Base-by-base conservation (phyloP, 371 early-diverging fungal genomes). In the Dentiscutata heterogama region DNA sequence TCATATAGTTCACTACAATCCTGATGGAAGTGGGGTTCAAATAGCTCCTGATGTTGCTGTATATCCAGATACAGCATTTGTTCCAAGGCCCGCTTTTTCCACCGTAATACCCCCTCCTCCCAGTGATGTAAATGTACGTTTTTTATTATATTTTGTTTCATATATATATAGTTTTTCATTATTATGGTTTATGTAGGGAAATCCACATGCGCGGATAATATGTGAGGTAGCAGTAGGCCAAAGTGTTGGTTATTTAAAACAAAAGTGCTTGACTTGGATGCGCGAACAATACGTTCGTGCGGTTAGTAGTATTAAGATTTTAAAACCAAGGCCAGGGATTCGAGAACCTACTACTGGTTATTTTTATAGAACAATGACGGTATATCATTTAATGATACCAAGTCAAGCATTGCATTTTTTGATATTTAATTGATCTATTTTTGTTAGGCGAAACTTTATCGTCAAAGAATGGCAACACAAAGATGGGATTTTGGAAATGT, bases 401-500 rank as follows among this genome's bases (percentile, higher is more conserved):
- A 75, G 54, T 75, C 27, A 75, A 75, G 35, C 39, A 75, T 75
- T 72, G 72, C 10, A 31, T 60, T 0, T 20, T 75, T 75, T 75
- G 60, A 35, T 75, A 75, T 75, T 56, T 75, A 4, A 75, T 60
- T 75, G 31, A 13, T 60, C 10, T 75, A 20, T 60, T 60, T 75
- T 58, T 75, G 25, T 75, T 75, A 75, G 76, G 60, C 76, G 1
- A 75, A 60, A 75, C 76, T 75, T 31, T 75, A 75, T 22, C 61
- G 76, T 58, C 76, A 75, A 75, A 39, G 76, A 58, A 75, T 75
- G 35, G 16, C 0, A 75, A 14, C 0, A 75, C 76, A 75, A 75
- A 2, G 18, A 1, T 78, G 78, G 65, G 78, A 78, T 50, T 78
- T 78, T 65, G 78, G 78, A 16, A 78, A 51, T 50, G 10, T 22